Percentiles rank a stretch among this genome's conserved stretches.
Evolutionary conservation across 768 basidiomycete genomes (phyloP).

Genomic region (Austroboletus eburneus): DNA sequence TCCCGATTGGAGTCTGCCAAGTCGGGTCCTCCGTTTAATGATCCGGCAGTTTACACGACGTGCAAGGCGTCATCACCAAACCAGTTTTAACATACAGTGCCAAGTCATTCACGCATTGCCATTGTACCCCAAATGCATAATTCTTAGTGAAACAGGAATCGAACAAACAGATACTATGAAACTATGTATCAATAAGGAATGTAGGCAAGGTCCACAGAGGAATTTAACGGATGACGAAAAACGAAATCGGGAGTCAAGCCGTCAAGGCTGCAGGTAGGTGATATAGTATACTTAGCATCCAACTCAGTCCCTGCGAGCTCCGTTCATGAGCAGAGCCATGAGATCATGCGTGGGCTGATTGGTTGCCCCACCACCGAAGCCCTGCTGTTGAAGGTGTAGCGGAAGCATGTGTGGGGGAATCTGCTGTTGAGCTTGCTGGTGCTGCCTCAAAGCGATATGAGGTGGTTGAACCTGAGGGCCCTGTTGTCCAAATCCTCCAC

Average conservation of each 20-base stretch:
- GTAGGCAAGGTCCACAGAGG: constrained; percentile 25
- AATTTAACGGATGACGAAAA: constrained; percentile 7
- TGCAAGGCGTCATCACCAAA: no score
- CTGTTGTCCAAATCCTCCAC: constrained; percentile 38
- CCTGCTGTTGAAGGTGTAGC: constrained; percentile 62
- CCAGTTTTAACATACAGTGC: background rate
- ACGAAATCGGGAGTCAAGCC: constrained; percentile 12
- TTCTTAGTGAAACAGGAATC: constrained; percentile 24
- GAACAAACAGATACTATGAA: constrained; percentile 21
- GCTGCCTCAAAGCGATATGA: constrained; percentile 31
- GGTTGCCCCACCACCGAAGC: constrained; percentile 40
- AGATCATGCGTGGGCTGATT: constrained; percentile 67
- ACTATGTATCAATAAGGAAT: constrained; percentile 31
- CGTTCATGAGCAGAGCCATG: constrained; percentile 82
- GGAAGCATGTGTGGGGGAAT: constrained; percentile 50
- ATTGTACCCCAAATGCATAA: constrained; percentile 18
- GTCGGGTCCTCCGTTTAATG: constrained; percentile 9
- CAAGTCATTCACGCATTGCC: constrained; percentile 1
- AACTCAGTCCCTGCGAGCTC: constrained; percentile 58
- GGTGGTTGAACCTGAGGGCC: constrained; percentile 30
- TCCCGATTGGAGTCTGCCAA: constrained; percentile 10
- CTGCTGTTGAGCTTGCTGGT: constrained; percentile 42
- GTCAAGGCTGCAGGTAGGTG: no score
- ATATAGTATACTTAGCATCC: constrained; percentile 12
- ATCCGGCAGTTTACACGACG: constrained; percentile 20